A percentile compares a stretch with the other conserved stretches of the same genome.
Conservation (phyloP, 768 basidiomycete species). For the Lactifluus echinatus region DNA sequence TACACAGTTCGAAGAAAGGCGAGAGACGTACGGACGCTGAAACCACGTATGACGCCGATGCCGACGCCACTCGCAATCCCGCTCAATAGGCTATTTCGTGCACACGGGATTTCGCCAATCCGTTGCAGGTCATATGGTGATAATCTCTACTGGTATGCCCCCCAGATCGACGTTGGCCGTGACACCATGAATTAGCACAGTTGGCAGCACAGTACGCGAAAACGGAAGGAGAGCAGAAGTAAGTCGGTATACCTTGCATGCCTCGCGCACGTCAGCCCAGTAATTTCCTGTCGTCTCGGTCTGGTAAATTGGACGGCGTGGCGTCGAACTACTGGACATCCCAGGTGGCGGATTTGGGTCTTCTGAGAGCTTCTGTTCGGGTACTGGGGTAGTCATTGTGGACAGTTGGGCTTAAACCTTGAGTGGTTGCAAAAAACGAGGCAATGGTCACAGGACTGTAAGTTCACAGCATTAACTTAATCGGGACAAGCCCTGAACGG, state of each 20-base stretch:
- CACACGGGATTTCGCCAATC: slow-evolving; percentile 67
- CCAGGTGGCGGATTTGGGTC: slow-evolving; percentile 14
- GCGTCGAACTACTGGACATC: not conserved
- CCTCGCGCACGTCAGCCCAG: slow-evolving; percentile 30
- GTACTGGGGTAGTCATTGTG: slow-evolving; percentile 16
- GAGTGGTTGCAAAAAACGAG: not conserved
- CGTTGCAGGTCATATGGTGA: slow-evolving; percentile 44
- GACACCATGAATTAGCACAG: not conserved
- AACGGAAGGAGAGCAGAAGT: not conserved
- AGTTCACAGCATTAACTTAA: too few relatives aligned
- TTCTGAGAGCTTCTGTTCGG: slow-evolving; percentile 1
- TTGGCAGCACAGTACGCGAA: not conserved
- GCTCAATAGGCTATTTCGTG: slow-evolving; percentile 61
- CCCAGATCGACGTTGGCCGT: slow-evolving; percentile 24
- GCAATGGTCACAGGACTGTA: not conserved
- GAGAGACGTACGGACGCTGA: slow-evolving; percentile 47
- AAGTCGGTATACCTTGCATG: slow-evolving; percentile 26
- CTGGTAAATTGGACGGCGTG: slow-evolving; percentile 22
- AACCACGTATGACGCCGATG: slow-evolving; percentile 63
- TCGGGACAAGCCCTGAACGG: too few relatives aligned
- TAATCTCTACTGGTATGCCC: slow-evolving; percentile 32
- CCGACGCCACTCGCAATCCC: slow-evolving; percentile 78
- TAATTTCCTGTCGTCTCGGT: slow-evolving; percentile 29
- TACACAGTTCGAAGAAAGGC: not conserved
- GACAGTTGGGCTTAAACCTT: not conserved